phyloP scores from a whole-genome alignment of 2,329 filamentous ascomycete genomes.

The Myriangium duriaei region DNA sequence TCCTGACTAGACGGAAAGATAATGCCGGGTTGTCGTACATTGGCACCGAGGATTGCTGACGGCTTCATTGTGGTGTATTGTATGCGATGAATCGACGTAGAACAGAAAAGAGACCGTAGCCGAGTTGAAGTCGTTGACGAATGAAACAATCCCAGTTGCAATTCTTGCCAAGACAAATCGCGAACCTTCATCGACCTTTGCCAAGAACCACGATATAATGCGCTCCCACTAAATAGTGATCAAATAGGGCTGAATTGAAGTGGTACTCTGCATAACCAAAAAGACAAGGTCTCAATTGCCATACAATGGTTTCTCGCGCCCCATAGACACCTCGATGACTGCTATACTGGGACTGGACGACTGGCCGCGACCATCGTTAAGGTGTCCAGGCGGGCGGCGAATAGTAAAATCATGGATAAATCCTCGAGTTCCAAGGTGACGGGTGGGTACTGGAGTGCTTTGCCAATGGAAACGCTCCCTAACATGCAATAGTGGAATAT shows the following conservation, averaged over 20 bases:
- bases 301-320: too few relatives aligned
- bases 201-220: neutral
- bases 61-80: conserved; percentile 17
- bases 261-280: too few relatives aligned
- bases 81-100: neutral
- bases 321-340: neutral
- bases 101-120: neutral
- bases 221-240: neutral
- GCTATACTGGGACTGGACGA: neutral
- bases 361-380: neutral
- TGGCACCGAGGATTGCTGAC: conserved; percentile 17
- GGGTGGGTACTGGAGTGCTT: conserved; percentile 9
- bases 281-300: too few relatives aligned
- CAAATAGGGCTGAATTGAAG: too few relatives aligned
- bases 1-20: conserved; percentile 10
- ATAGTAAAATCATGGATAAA: conserved; percentile 21
- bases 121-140: neutral
- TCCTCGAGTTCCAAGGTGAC: conserved; percentile 38
- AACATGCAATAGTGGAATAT: conserved; percentile 64
- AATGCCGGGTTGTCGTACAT: conserved; percentile 10
- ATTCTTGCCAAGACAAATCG: too few relatives aligned
- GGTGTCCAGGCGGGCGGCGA: conserved; percentile 7
- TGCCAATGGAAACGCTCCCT: conserved; percentile 15
- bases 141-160: neutral
- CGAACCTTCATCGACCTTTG: too few relatives aligned